A percentile compares a stretch with the other conserved stretches of the same genome.
These are phyloP conservation scores for Botryotinia narcissicola DNA, from an alignment of 2,329 filamentous ascomycete genomes.

Conservation along the genomic window DNA sequence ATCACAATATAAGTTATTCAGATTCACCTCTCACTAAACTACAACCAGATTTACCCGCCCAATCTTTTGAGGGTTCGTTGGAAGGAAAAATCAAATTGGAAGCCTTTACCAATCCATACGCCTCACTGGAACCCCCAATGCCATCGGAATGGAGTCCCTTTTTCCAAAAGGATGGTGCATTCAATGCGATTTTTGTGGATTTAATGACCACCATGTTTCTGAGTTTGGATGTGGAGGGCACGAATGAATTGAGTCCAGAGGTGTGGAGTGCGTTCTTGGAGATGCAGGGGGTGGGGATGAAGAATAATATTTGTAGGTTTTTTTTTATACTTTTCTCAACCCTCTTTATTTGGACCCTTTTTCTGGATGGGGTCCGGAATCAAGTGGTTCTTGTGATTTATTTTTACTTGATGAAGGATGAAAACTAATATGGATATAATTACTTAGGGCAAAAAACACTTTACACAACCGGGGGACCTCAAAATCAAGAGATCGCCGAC, in stretches of 20 bases:
- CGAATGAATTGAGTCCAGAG: constrained; percentile 30
- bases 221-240: constrained; percentile 28
- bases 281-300: constrained; percentile 26
- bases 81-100: constrained; percentile 6
- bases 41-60: not conserved
- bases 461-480: constrained; percentile 20
- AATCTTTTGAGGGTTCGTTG: not conserved
- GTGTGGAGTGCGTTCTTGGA: constrained; percentile 31
- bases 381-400: not conserved
- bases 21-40: not conserved
- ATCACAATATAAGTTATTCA: not conserved
- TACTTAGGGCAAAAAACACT: constrained; percentile 29
- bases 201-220: constrained; percentile 34
- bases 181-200: constrained; percentile 28
- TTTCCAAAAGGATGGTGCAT: constrained; percentile 26
- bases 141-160: constrained; percentile 31
- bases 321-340: not conserved
- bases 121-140: not conserved
- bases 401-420: not conserved
- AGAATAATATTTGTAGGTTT: constrained; percentile 30
- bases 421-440: not conserved
- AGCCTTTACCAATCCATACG: constrained; percentile 5
- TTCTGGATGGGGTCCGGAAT: not conserved
- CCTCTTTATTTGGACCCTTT: not conserved
- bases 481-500: constrained; percentile 30